Evolutionary conservation across 768 basidiomycete species (phyloP), one percentile per base, ranked within the genome.

Genomic region (Sistotremastrum niveocremeum): DNA sequence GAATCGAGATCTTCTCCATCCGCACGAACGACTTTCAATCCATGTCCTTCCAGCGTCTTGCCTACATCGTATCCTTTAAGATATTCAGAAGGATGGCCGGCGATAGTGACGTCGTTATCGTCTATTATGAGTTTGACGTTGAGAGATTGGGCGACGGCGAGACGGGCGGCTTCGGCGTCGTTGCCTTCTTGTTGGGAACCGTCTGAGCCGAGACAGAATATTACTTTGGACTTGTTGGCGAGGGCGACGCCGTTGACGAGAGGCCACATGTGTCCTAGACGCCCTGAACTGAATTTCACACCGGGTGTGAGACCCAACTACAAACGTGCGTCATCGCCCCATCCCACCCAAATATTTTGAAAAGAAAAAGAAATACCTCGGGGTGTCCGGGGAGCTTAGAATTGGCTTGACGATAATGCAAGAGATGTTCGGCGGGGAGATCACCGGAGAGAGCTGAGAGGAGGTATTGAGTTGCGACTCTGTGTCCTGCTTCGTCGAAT

Each of bases 101-200:
- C 79, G 49, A 90, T 91, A 6, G 87, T 90, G 52, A 90, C 87
- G 58, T 91, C 81, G 63, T 91, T 90, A 63, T 89, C 85, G 54
- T 91, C 88, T 51, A 91, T 80, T 60, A 90, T 62, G 46, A 90
- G 67, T 63, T 91, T 91, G 61, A 91, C 74, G 59, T 89, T 87
- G 54, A 91, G 68, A 38, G 68, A 62, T 58, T 89, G 79, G 2
- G 88, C 87, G 37, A 88, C 88, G 11, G 88, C 87, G 33, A 91
- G 70, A 11, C 87, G 72, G 9, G 88, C 88, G 10, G 88, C 88
- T 58, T 91, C 88, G 2, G 88, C 87, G 54, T 90, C 86, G 58
- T 90, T 83, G 10, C 88, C 88, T 59, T 90, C 88, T 60, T 91
- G 88, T 58, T 90, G 86, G 4, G 86, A 88, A 6, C 88, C 88